A percentile compares a stretch with the other conserved stretches of the same genome.
Conservation (phyloP, 208 protist genomes). For the Lotmaria passim region DNA sequence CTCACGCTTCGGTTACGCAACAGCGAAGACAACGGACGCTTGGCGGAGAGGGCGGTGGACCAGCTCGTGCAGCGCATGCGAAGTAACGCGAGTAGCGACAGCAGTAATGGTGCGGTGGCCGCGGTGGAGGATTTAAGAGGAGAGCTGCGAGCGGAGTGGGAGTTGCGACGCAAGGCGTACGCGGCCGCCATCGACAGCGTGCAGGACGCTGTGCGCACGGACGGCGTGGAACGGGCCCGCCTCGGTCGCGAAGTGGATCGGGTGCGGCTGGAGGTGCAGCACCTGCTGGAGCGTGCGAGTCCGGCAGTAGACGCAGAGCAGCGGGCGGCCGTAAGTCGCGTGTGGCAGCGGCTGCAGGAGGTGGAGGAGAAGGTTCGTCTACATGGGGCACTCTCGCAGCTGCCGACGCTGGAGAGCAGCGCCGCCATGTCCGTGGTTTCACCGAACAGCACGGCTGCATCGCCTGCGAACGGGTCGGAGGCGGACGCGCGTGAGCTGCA, state of each 20-base stretch:
- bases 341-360: conserved; percentile 59
- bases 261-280: conserved; percentile 57
- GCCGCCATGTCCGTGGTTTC: background rate
- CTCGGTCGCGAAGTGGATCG: conserved; percentile 56
- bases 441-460: background rate
- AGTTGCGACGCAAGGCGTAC: conserved; percentile 28
- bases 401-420: conserved; percentile 13
- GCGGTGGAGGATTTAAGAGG: background rate
- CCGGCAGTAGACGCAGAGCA: conserved; percentile 22
- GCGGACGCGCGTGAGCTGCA: background rate
- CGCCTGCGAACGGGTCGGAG: background rate
- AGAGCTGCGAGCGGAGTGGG: conserved; percentile 17
- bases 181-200: conserved; percentile 14
- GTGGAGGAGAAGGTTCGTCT: conserved; percentile 48
- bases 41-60: conserved; percentile 46
- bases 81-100: background rate
- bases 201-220: conserved; percentile 22
- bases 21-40: conserved; percentile 33
- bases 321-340: conserved; percentile 39
- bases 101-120: background rate
- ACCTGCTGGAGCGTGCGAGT: conserved; percentile 36
- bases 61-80: conserved; percentile 25
- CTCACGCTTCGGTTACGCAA: conserved; percentile 35
- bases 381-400: conserved; percentile 24
- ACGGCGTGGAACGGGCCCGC: conserved; percentile 16